A percentile compares a stretch with the other conserved stretches of the same genome.
Conservation (phyloP, 805 yeast species). For the Starmerella cellae region DNA sequence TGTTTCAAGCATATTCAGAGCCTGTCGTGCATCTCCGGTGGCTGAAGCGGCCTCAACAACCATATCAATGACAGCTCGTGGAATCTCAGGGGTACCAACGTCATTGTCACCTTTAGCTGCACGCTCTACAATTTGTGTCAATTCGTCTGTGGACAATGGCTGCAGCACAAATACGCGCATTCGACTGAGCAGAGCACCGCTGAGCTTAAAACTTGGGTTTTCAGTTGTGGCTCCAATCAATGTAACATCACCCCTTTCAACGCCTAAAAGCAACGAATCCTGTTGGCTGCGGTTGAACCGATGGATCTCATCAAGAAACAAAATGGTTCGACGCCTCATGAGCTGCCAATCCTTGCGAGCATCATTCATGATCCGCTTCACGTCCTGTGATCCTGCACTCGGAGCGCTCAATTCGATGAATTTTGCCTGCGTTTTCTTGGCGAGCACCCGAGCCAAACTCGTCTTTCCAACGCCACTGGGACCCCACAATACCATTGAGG, state of each 20-base stretch:
- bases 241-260: conserved; percentile 70
- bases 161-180: conserved; percentile 66
- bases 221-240: conserved; percentile 97
- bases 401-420: conserved; percentile 83
- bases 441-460: conserved; percentile 63
- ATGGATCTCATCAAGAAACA: conserved; percentile 89
- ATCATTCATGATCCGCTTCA: conserved; percentile 47
- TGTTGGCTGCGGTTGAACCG: conserved; percentile 78
- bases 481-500: conserved; percentile 86
- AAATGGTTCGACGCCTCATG: conserved; percentile 44
- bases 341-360: conserved; percentile 35
- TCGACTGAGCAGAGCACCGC: conserved; percentile 71
- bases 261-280: conserved; percentile 68
- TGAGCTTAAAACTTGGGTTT: conserved; percentile 72
- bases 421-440: conserved; percentile 38
- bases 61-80: conserved; percentile 47
- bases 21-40: conserved; percentile 81
- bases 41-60: conserved; percentile 47
- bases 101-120: conserved; percentile 38
- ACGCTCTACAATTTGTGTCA: conserved; percentile 39
- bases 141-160: conserved; percentile 38
- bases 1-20: conserved; percentile 67
- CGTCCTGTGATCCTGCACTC: conserved; percentile 49
- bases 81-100: conserved; percentile 39
- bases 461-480: conserved; percentile 94